A percentile compares a stretch with the other conserved stretches of the same genome.
These are phyloP conservation scores for Eucalyptus albens DNA, from an alignment of 345 rosid genomes.

Conservation along the genomic window DNA sequence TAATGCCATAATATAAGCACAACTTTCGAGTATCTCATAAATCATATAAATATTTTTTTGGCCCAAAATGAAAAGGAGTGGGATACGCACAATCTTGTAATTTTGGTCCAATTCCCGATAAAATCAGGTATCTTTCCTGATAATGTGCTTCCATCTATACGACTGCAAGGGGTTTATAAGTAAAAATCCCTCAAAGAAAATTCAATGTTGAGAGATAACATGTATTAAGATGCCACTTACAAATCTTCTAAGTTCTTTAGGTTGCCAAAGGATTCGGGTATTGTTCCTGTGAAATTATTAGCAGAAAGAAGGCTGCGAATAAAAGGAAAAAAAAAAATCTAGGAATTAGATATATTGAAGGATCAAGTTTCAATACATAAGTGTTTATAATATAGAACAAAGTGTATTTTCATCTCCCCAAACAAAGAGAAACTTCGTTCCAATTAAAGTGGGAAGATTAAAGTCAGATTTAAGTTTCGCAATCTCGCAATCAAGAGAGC, in stretches of 20 bases:
- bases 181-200: background rate
- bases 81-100: constrained; percentile 48
- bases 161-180: constrained; percentile 16
- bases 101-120: constrained; percentile 70
- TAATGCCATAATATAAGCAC: background rate
- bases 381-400: background rate
- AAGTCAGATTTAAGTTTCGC: background rate
- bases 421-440: background rate
- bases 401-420: background rate
- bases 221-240: constrained; percentile 26
- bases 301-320: constrained; percentile 50
- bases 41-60: background rate
- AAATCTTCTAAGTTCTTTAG: constrained; percentile 57
- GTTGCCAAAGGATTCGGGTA: constrained; percentile 59
- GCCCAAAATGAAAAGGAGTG: background rate
- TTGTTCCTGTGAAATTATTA: constrained; percentile 58
- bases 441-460: background rate
- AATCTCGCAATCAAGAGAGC: background rate
- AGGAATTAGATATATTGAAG: background rate
- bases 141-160: constrained; percentile 67
- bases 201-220: background rate
- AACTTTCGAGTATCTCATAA: background rate
- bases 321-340: background rate
- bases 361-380: background rate
- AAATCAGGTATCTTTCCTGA: constrained; percentile 75